Conservation (phyloP, 148 eudicot species). For the Cornus florida region DNA sequence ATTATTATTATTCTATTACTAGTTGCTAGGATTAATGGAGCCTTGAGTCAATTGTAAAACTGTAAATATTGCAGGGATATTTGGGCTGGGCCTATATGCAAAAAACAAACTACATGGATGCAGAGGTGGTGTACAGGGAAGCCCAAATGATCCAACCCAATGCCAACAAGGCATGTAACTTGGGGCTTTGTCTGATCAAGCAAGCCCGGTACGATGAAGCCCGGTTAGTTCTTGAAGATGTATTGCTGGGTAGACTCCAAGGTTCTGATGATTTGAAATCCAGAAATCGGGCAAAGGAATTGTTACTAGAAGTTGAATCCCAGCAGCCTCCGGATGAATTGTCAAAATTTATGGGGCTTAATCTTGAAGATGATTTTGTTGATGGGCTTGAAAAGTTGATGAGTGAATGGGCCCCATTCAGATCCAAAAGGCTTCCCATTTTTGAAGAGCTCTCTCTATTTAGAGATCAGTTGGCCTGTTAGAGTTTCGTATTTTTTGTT, state of each 20-base stretch:
- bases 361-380: constrained; percentile 55
- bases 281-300: constrained; percentile 55
- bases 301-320: constrained; percentile 48
- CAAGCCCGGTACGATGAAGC: constrained; percentile 71
- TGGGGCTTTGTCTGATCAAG: constrained; percentile 70
- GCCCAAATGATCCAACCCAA: constrained; percentile 93
- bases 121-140: constrained; percentile 78
- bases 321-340: constrained; percentile 30
- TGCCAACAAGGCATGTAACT: constrained; percentile 84
- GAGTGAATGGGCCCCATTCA: constrained; percentile 44
- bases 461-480: constrained; percentile 84
- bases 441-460: constrained; percentile 74
- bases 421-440: constrained; percentile 69
- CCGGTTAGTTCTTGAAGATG: constrained; percentile 48
- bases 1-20: too few relatives aligned
- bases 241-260: constrained; percentile 35
- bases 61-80: constrained; percentile 54
- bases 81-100: constrained; percentile 97
- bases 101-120: constrained; percentile 62
- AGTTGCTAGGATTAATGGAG: too few relatives aligned
- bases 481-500: neutral
- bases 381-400: constrained; percentile 53
- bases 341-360: constrained; percentile 30
- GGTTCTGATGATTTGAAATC: constrained; percentile 58
- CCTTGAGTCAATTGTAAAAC: too few relatives aligned